Base-by-base conservation (phyloP, 495 filamentous ascomycete species). In the Cercophora newfieldiana region DNA sequence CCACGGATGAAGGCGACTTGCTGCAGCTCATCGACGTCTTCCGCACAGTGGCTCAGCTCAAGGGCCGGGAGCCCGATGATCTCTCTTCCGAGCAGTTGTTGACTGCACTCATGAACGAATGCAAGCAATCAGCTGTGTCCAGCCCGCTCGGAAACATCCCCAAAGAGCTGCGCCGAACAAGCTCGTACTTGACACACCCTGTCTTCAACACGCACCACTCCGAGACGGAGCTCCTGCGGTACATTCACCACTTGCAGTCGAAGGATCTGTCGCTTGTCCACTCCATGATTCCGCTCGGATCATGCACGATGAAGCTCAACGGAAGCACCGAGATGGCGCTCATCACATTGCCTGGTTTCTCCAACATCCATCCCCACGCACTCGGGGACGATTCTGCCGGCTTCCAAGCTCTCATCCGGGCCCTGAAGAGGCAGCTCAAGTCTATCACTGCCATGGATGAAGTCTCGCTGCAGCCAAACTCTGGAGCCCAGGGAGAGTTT, bases 281-380 rank as follows among this genome's bases (percentile, higher is more conserved):
- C 80, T 98, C 96, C 12, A 99, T 99, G 95, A 99, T 99, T 68
- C 94, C 95, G 7, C 87, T 99, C n/a, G 95, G 95, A 28, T 98
- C 96, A 19, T 99, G 95, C 83, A 99, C 95, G 24, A 99, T 99
- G 95, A 99, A 99, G 84, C 88, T 99, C 50, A 99, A 99, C 73
- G 93, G 91, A 63, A 96, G 94, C 31, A 91, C 91, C 18, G 94
- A 98, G 76, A 98, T 78, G 73, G 85, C 91, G 10, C 91, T 95
- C 21, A 82, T 97, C 63, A 93, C 93, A 1, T 91, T 88, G 82
- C 89, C 90, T 12, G 89, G 93, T 71, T 94, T 97, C 77, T 86
- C 92, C 53, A 87, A 90, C 55, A 86, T 98, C 28, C 95, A 99
- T 77, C 95, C 95, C 2, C 92, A 93, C 71, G 86, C 87, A 22